Percentiles rank a stretch among this genome's conserved stretches.
Evolutionary conservation across 495 filamentous ascomycete species (phyloP).

Genomic region (Lichina pygmaea): DNA sequence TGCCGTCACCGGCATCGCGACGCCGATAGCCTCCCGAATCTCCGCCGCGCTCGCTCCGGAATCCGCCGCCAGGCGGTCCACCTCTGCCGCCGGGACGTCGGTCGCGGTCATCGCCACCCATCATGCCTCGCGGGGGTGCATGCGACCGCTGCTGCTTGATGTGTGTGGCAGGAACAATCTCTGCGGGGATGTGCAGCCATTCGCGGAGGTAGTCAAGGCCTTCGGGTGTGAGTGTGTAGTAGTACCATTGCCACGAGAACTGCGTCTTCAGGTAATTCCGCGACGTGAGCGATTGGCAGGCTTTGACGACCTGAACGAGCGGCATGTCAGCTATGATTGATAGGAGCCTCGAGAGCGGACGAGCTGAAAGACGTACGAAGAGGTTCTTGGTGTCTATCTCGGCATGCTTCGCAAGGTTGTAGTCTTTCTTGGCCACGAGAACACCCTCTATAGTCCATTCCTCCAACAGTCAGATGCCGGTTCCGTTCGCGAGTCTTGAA

Average conservation of each 20-base stretch:
- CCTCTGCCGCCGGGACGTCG: constrained; percentile 38
- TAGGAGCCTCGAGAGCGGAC: not conserved
- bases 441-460: constrained; percentile 47
- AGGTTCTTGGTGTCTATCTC: constrained; percentile 99
- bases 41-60: constrained; percentile 28
- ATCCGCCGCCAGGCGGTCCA: constrained; percentile 9
- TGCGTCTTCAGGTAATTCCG: constrained; percentile 97
- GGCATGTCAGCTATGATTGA: not conserved
- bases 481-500: not conserved
- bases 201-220: constrained; percentile 99
- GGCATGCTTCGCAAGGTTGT: constrained; percentile 73
- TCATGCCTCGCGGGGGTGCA: constrained; percentile 92
- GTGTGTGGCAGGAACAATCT: constrained; percentile 97
- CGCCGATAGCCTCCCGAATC: constrained; percentile 83
- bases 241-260: constrained; percentile 99
- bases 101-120: constrained; percentile 75
- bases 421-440: constrained; percentile 97
- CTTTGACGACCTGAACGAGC: constrained; percentile 55
- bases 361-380: constrained; percentile 20
- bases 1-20: constrained; percentile 65
- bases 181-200: constrained; percentile 98
- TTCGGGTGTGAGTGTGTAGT: constrained; percentile 98
- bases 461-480: not conserved
- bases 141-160: constrained; percentile 99
- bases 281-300: constrained; percentile 86